These are phyloP conservation scores for Schwanniomyces sp. DNA, from an alignment of 805 yeast genomes.

Conservation along the genomic window DNA sequence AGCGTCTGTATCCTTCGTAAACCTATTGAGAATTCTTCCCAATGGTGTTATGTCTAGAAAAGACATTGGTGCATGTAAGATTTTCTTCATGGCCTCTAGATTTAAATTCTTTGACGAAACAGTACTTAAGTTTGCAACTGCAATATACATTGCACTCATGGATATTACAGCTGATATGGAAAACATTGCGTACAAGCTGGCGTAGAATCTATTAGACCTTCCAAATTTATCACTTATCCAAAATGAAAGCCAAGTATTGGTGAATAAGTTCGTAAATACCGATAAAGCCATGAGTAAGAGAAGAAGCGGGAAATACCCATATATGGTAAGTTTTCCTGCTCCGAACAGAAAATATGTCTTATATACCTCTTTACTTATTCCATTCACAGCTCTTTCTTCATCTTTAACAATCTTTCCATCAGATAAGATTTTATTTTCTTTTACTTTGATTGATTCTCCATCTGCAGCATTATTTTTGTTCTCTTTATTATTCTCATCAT, in stretches of 20 bases:
- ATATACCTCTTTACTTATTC: constrained; percentile 35
- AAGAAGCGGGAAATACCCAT: constrained; percentile 6
- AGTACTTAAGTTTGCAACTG: constrained; percentile 47
- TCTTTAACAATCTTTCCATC: constrained; percentile 26
- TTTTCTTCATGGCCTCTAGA: constrained; percentile 51
- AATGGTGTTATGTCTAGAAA: constrained; percentile 83
- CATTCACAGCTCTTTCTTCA: constrained; percentile 59
- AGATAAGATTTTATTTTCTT: constrained; percentile 3
- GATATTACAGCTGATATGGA: constrained; percentile 46
- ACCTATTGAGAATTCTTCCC: constrained; percentile 78
- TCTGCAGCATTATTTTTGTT: too few relatives aligned
- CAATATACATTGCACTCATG: constrained; percentile 38
- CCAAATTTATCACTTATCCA: constrained; percentile 63
- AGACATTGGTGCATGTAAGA: constrained; percentile 73
- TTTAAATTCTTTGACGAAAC: constrained; percentile 56
- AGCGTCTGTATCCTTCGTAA: constrained; percentile 80
- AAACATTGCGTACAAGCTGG: constrained; percentile 66
- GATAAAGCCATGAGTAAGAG: constrained; percentile 14
- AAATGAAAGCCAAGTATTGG: constrained; percentile 77
- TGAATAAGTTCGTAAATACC: constrained; percentile 52
- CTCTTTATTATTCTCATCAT: constrained; percentile 1
- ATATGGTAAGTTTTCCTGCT: constrained; percentile 20
- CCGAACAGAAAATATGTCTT: constrained; percentile 29
- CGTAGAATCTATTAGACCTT: constrained; percentile 53
- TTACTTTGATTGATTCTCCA: constrained; percentile 10